Conservation (phyloP, 148 eudicot genomes). For the Dysphania ambrosioides region DNA sequence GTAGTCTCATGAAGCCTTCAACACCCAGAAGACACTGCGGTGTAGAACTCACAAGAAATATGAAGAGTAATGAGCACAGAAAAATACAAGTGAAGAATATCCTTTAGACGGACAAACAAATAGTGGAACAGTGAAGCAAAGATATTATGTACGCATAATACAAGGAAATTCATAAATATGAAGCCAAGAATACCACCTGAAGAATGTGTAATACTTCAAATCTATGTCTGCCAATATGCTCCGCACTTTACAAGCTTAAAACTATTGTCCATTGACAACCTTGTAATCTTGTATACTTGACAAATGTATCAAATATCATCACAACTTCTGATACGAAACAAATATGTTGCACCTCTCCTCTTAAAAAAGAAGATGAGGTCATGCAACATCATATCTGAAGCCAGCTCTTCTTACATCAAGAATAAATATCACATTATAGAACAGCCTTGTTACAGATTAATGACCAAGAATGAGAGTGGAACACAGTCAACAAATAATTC, state of each 20-base stretch:
- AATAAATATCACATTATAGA: not conserved
- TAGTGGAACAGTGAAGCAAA: not conserved
- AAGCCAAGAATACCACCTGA: not conserved
- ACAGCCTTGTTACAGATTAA: not conserved
- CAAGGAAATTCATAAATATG: not conserved
- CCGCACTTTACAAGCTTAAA: not conserved
- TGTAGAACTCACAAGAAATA: not conserved
- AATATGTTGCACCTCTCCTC: not conserved
- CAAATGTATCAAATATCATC: not conserved
- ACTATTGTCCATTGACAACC: not conserved
- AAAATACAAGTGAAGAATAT: not conserved
- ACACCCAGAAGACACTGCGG: constrained; percentile 13
- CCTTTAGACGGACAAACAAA: not conserved
- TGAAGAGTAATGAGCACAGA: not conserved
- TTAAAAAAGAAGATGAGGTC: not conserved
- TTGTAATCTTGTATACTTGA: not conserved
- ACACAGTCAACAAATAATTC: not conserved
- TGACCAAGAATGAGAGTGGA: not conserved
- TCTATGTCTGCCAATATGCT: not conserved
- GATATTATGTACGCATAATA: not conserved
- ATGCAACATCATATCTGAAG: not conserved
- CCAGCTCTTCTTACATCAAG: not conserved
- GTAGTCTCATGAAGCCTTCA: constrained; percentile 7
- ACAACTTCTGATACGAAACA: not conserved
- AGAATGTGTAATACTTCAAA: not conserved